These are phyloP conservation scores for Diaporthe amygdali DNA, from an alignment of 2,329 filamentous ascomycete species.

Conservation along the genomic window DNA sequence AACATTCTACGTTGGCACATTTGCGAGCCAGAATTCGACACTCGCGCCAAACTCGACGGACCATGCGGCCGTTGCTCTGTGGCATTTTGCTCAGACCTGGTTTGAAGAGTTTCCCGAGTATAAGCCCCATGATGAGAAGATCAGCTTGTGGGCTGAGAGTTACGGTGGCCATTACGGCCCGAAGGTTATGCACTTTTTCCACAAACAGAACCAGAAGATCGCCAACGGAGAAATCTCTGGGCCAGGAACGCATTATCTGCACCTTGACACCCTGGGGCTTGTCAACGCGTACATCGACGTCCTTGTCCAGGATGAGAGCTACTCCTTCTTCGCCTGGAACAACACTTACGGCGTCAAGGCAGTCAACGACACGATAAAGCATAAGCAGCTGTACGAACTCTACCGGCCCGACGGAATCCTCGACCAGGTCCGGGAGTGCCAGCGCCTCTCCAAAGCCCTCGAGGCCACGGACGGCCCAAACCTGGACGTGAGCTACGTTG, in stretches of 20 bases:
- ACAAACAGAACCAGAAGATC: constrained; percentile 25
- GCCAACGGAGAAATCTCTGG: constrained; percentile 18
- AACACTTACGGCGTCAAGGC: constrained; percentile 59
- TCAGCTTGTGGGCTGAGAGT: constrained; percentile 32
- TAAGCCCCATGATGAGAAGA: constrained; percentile 45
- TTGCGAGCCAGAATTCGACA: constrained; percentile 49
- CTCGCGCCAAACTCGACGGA: constrained; percentile 51
- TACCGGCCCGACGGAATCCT: constrained; percentile 52
- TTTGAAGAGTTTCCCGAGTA: constrained; percentile 61
- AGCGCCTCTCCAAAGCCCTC: constrained; percentile 37
- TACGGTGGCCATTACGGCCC: constrained; percentile 46
- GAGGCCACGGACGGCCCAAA: constrained; percentile 32
- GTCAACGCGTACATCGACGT: constrained; percentile 23
- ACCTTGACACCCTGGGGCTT: constrained; percentile 26
- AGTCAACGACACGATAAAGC: constrained; percentile 52
- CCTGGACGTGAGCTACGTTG: constrained; percentile 14
- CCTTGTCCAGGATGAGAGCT: constrained; percentile 1
- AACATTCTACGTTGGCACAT: constrained; percentile 41
- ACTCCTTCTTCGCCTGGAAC: constrained; percentile 24
- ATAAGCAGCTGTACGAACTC: constrained; percentile 48
- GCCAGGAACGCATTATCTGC: constrained; percentile 24
- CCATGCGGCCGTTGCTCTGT: constrained; percentile 56
- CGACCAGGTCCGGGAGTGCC: constrained; percentile 54
- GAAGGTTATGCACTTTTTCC: constrained; percentile 37
- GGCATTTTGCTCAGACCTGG: constrained; percentile 62